Percentiles rank a stretch among this genome's conserved stretches.
Conservation (phyloP, 805 yeast species). For the Soucietia sequanensis region DNA sequence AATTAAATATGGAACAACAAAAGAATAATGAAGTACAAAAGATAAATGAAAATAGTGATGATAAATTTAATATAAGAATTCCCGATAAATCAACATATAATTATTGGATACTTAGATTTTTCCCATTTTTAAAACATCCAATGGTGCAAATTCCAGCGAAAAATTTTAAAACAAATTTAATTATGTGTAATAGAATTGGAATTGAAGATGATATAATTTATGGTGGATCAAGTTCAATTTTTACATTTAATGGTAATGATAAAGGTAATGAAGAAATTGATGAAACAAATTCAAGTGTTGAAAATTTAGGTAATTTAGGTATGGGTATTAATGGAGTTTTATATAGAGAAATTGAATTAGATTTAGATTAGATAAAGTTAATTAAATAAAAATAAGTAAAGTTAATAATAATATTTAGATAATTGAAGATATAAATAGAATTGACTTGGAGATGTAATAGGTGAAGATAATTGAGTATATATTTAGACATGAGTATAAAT, state of each 20-base stretch:
- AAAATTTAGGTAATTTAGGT: conserved; percentile 54
- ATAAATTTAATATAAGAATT: conserved; percentile 18
- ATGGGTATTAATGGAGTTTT: conserved; percentile 66
- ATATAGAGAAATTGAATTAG: conserved; percentile 54
- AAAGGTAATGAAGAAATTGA: conserved; percentile 31
- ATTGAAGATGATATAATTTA: conserved; percentile 67
- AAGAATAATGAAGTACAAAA: conserved; percentile 5
- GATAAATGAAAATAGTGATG: conserved; percentile 2
- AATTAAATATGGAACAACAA: no score
- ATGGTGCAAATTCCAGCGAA: conserved; percentile 21
- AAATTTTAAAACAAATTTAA: conserved; percentile 32
- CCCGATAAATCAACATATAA: conserved; percentile 53
- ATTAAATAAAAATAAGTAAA: no score
- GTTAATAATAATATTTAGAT: no score
- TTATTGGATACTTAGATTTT: conserved; percentile 74
- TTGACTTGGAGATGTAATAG: no score
- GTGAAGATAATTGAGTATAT: no score
- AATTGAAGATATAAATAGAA: no score
- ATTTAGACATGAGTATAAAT: no score
- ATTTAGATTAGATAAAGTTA: conserved; percentile 3
- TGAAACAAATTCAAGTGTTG: conserved; percentile 48
- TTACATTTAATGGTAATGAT: conserved; percentile 40
- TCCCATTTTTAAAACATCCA: conserved; percentile 54
- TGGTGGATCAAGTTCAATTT: conserved; percentile 63
- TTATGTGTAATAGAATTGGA: conserved; percentile 73